Evolutionary conservation across 2,329 filamentous ascomycete species (phyloP), one percentile per base, ranked within the genome.

Genomic region (Penicillium polonicum): DNA sequence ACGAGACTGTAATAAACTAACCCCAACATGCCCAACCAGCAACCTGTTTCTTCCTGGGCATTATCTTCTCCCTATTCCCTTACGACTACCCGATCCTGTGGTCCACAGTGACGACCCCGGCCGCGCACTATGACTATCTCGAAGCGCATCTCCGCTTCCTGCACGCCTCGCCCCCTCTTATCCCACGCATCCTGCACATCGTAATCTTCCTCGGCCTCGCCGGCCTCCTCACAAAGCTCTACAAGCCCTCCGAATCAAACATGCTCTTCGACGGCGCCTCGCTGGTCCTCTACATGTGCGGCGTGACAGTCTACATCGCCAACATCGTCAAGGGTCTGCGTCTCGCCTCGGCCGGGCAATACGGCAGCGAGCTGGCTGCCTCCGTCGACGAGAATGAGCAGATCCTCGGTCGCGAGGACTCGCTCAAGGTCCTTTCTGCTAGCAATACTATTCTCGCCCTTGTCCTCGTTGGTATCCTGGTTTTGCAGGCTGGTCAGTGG

Each of bases 401-500:
- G 62, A 83, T 88, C 10, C 80, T 99, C 39, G 88, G 88, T 3
- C 81, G 92, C 27, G 92, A 97, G 78, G 94, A 99, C 74, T 93
- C 87, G 69, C 79, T 99, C 68, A 89, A 91, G 79, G 93, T 99
- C 17, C 81, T 97, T 68, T 87, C 92, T 33, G 94, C 94, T 8
- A 96, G 91, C 75, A 96, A 99, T 77, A 97, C 94, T 3, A 99
- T 99, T 72, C 78, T 97, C 57, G 94, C 93, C 36, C 83, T 99
- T 44, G 91, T 99, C 31, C 78, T 99, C 52, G 88, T 97, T 3
- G 94, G 94, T 5, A 90, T 99, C 10, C 74, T 99, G 64, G 90
- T 97, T 35, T 78, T 99, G 70, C 94, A 99, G 84, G 91, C 91
- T 21, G 94, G 94, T 12, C 91, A 97, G 83, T 97, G 93, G 94